phyloP scores from a whole-genome alignment of 202 grass and related monocot genomes.

The Carex arenaria region DNA sequence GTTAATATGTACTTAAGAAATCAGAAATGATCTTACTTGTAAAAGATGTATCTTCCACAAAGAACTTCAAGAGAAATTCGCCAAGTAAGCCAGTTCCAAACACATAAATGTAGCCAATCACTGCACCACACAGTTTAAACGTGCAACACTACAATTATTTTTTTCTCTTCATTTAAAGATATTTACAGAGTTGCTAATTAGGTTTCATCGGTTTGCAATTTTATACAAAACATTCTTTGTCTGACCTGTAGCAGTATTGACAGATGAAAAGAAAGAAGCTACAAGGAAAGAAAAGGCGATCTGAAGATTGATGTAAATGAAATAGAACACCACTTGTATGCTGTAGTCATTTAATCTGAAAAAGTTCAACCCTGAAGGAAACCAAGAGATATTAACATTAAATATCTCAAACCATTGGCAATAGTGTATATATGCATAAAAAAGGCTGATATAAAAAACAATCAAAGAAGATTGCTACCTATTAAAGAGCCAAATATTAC shows the following conservation, averaged over 20 bases:
- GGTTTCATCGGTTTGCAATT: not conserved
- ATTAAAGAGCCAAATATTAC: constrained; percentile 85
- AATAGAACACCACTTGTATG: constrained; percentile 48
- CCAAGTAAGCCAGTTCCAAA: constrained; percentile 78
- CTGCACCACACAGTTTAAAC: constrained; percentile 30
- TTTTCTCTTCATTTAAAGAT: not conserved
- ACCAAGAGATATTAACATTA: not conserved
- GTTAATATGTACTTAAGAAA: not conserved
- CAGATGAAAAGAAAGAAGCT: constrained; percentile 51
- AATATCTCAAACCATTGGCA: not conserved
- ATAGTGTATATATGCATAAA: not conserved
- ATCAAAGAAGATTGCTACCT: constrained; percentile 53
- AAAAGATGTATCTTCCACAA: constrained; percentile 63
- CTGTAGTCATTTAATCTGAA: constrained; percentile 40
- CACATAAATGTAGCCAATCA: constrained; percentile 87
- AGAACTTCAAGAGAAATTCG: constrained; percentile 60
- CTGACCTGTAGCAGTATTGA: constrained; percentile 53
- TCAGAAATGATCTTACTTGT: constrained; percentile 51
- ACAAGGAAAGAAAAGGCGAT: constrained; percentile 61
- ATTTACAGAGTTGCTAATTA: not conserved
- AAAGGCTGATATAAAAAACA: constrained; percentile 15
- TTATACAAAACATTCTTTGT: not conserved
- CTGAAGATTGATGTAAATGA: constrained; percentile 56
- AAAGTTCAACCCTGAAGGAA: constrained; percentile 45
- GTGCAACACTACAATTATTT: not conserved